Base-by-base conservation (phyloP, 352 stramenopile species). In the Pythium rishiriense region DNA sequence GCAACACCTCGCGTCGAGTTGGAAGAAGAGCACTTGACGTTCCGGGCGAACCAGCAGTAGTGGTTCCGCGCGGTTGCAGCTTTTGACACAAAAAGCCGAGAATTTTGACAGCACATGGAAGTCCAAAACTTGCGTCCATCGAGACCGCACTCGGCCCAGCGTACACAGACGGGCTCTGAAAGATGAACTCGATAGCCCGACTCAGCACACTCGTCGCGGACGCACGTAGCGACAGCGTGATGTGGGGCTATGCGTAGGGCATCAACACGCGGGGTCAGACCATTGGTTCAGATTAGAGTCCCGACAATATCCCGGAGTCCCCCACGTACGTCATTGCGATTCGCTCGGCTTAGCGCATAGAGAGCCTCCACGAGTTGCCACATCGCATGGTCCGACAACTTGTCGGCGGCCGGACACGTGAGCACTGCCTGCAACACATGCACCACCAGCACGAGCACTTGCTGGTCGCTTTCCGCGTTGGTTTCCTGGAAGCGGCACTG, bases 401-500 rank as follows among this genome's bases (percentile, higher is more conserved):
- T 79, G 22, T 61, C 31, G 19, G 83, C 91, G 2, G 71, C 90
- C 24, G 78, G 81, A 41, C 88, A 98, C 43, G 93, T 80, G 21
- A 99, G 75, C n/a, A 98, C 87, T 22, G 97, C 85, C 21, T 97
- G 83, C 14, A 98, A 89, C 46, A 99, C 83, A 55, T 98, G 94
- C 17, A 99, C 81, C 10, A 99, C 90, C 60, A 98, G 75, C 56
- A 97, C 92, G 33, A 97, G 81, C 55, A 97, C 90, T 37, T 93
- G 82, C 62, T 96, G 91, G 65, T 97, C 93, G 62, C 76, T 97
- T 63, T 97, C 89, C 8, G 80, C 66, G 62, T 81, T 87, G 9
- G 90, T 98, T 49, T 98, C 94, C 62, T 99, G 94, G 77, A 99
- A 99, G 25, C 91, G 87, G 69, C 95, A 99, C 57, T 97, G 82